Evolutionary conservation across 495 filamentous ascomycete species (phyloP).

Genomic region (Podospora pseudoanserina): DNA sequence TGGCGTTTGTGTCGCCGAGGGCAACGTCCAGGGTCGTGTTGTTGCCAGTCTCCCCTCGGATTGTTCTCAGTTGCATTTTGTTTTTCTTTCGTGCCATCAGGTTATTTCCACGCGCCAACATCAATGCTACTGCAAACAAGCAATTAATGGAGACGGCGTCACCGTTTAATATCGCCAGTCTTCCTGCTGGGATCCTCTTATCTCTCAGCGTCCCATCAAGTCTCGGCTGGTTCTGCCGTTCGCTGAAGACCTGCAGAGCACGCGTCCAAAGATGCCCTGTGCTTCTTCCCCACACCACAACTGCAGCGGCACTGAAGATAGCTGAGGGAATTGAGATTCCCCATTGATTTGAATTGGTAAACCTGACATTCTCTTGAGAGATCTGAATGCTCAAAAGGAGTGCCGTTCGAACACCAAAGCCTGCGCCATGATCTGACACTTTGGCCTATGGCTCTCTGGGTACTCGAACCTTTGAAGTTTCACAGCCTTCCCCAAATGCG

Average conservation of each 20-base stretch:
- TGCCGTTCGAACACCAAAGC: neutral
- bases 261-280: neutral
- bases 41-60: neutral
- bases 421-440: neutral
- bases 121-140: neutral
- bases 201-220: neutral
- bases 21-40: neutral
- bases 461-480: slow-evolving; percentile 5
- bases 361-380: too few species aligned
- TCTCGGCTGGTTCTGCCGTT: neutral
- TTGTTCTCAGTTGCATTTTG: neutral
- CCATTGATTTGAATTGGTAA: too few species aligned
- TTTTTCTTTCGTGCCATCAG: neutral
- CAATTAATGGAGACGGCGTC: neutral
- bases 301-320: neutral
- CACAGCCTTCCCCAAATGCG: neutral
- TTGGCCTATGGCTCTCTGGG: neutral
- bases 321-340: too few species aligned
- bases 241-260: neutral
- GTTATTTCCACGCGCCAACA: neutral
- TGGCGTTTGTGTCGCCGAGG: slow-evolving; percentile 4
- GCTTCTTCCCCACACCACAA: neutral
- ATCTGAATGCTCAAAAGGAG: too few species aligned
- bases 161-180: neutral
- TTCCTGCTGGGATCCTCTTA: neutral